Evolutionary conservation across 176 grass and related monocot genomes (phyloP), one percentile per base, ranked within the genome.

Genomic region (Thinopyrum elongatum): DNA sequence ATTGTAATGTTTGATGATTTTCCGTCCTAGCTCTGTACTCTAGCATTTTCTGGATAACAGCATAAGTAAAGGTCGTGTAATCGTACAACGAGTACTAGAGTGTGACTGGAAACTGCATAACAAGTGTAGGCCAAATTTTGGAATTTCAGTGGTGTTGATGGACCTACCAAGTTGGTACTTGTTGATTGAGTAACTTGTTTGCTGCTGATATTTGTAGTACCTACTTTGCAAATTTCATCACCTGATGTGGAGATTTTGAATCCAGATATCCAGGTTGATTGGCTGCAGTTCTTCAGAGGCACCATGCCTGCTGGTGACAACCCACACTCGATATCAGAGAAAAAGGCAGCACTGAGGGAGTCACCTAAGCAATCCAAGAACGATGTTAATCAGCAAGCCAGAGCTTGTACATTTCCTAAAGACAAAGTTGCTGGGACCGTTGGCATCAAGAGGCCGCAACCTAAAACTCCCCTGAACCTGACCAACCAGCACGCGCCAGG

Each of bases 281-380:
- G 10, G 63, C 44, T 69, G 44, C 33, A 80, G 46, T 77, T 59
- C 62, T 68, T 65, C 46, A 12, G 15, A 58, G 62, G 51, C 67
- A 77, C 65, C 80, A 90, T 94, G 92, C 82, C 92, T 82, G 73
- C 87, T 53, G 90, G 89, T 74, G 92, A 93, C 76, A 89, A 88
- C 49, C 90, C 86, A 21, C 79, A 88, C 27, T 78, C 83, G 25
- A 80, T 89, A 80, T 93, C 90, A 74, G 90, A 87, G 70, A 95
- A 91, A 61, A 98, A 94, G 65, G 88, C 87, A 60, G 91, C 93
- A 78, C 42, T 92, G 81, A 93, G 84, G 74, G 93, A 95, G 74
- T 90, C 89, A 11, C 81, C 86, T 82, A 87, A 93, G 85, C 82
- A 86, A 65, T 42, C 74, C 27, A 88, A 88, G 62, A 83, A 76